Conservation (phyloP, 371 early-diverging fungal species). For the Mortierella sp. region DNA sequence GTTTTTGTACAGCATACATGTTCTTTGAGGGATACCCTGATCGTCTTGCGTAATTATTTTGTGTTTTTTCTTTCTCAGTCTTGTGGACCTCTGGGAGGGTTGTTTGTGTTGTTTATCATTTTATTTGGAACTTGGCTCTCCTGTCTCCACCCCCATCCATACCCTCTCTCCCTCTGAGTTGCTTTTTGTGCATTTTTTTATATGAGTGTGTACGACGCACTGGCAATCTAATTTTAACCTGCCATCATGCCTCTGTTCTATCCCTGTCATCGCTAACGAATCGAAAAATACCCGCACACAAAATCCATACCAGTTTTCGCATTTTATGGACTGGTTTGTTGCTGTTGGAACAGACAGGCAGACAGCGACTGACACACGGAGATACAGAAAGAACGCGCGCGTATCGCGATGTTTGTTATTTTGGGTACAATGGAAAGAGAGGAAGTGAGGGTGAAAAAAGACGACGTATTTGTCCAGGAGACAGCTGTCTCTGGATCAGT, state of each 20-base stretch:
- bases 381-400: background rate
- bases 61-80: background rate
- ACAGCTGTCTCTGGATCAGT: background rate
- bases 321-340: background rate
- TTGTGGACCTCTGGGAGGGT: conserved; percentile 1
- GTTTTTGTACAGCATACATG: background rate
- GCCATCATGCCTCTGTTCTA: background rate
- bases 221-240: conserved; percentile 8
- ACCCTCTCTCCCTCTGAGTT: background rate
- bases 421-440: background rate
- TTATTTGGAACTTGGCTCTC: conserved; percentile 1
- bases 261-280: background rate
- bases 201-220: conserved; percentile 1
- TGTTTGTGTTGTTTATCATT: background rate
- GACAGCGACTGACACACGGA: background rate
- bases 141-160: background rate
- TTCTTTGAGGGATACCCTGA: conserved; percentile 2
- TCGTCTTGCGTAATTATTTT: conserved; percentile 8
- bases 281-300: background rate
- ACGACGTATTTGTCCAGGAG: background rate
- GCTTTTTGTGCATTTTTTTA: background rate
- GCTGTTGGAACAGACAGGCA: background rate
- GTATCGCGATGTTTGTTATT: background rate
- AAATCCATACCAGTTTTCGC: background rate
- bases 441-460: background rate